phyloP scores from a whole-genome alignment of 345 rosid genomes.

The Melastoma malabathricum region DNA sequence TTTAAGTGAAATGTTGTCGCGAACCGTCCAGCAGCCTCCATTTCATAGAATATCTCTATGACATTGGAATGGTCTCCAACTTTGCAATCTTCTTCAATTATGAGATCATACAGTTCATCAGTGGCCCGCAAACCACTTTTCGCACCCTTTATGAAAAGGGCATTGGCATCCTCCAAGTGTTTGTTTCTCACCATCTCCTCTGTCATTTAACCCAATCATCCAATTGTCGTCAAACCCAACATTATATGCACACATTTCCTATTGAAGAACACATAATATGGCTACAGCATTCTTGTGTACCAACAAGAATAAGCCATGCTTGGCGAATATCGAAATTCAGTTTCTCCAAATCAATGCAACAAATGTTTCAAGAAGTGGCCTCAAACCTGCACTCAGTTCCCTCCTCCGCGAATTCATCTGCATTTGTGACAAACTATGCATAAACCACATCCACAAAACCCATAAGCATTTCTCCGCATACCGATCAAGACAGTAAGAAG shows the following conservation, averaged over 20 bases:
- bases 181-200: slow-evolving; percentile 74
- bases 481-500: no score
- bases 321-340: slow-evolving; percentile 65
- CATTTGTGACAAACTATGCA: slow-evolving; percentile 6
- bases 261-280: neutral
- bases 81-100: slow-evolving; percentile 85
- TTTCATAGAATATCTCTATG: slow-evolving; percentile 75
- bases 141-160: slow-evolving; percentile 76
- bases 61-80: slow-evolving; percentile 96
- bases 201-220: slow-evolving; percentile 13
- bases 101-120: slow-evolving; percentile 62
- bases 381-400: slow-evolving; percentile 66
- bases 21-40: slow-evolving; percentile 93
- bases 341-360: slow-evolving; percentile 64
- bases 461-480: no score
- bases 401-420: slow-evolving; percentile 83
- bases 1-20: slow-evolving; percentile 96
- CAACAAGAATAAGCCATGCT: slow-evolving; percentile 88
- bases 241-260: neutral
- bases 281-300: slow-evolving; percentile 17
- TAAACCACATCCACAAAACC: no score
- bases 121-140: slow-evolving; percentile 76
- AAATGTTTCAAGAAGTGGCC: slow-evolving; percentile 80
- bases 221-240: slow-evolving; percentile 1
- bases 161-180: slow-evolving; percentile 74